Evolutionary conservation across 805 yeast species (phyloP).

Genomic region (Scheffersomyces ergatensis): DNA sequence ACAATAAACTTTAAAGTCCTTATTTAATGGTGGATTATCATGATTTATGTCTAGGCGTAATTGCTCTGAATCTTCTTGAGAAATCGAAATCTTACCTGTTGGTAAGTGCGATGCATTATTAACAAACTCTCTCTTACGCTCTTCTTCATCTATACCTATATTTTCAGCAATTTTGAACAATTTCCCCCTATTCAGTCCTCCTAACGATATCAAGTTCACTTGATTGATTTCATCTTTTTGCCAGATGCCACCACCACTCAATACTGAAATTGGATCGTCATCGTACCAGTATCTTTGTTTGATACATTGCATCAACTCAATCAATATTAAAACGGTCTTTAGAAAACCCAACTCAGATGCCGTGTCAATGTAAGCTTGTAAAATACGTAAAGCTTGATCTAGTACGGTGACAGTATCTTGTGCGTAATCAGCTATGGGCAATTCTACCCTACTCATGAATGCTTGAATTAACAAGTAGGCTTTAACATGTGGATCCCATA

Average conservation of each 20-base stretch:
- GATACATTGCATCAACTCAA: slow-evolving; percentile 76
- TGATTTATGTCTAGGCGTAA: slow-evolving; percentile 52
- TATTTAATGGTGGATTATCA: slow-evolving; percentile 45
- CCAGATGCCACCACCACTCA: slow-evolving; percentile 45
- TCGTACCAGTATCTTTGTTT: slow-evolving; percentile 90
- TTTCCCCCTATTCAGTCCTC: slow-evolving; percentile 35
- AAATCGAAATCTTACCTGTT: slow-evolving; percentile 44
- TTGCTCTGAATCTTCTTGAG: slow-evolving; percentile 31
- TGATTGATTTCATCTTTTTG: neutral
- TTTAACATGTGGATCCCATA: slow-evolving; percentile 88
- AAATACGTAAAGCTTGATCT: slow-evolving; percentile 90
- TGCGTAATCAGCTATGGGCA: slow-evolving; percentile 92
- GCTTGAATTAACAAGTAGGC: slow-evolving; percentile 73
- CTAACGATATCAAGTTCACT: slow-evolving; percentile 38
- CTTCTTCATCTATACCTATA: slow-evolving; percentile 37
- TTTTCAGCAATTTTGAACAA: slow-evolving; percentile 31
- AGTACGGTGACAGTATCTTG: slow-evolving; percentile 92
- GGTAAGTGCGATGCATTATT: slow-evolving; percentile 61
- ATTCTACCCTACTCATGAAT: slow-evolving; percentile 63
- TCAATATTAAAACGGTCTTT: slow-evolving; percentile 56
- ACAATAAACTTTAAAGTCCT: slow-evolving; percentile 66
- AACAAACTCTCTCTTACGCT: slow-evolving; percentile 47
- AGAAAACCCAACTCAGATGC: slow-evolving; percentile 80
- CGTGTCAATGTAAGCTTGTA: slow-evolving; percentile 90
- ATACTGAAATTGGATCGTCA: slow-evolving; percentile 58